Evolutionary conservation across 2,329 filamentous ascomycete species (phyloP).

Genomic region (Alternaria incomplexa): DNA sequence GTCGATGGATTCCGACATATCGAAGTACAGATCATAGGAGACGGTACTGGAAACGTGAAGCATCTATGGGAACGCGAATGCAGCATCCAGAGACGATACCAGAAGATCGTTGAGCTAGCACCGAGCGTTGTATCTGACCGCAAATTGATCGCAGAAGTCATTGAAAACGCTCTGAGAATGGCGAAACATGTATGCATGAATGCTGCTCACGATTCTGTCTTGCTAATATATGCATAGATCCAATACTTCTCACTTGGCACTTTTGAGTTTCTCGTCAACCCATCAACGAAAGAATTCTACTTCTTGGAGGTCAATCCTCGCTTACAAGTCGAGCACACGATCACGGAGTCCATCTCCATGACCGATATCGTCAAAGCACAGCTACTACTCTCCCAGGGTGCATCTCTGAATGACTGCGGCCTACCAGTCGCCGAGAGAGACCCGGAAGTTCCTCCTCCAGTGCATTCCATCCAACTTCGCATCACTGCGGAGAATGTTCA

Average conservation of each 20-base stretch:
- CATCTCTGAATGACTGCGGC: slow-evolving; percentile 47
- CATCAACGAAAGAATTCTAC: slow-evolving; percentile 57
- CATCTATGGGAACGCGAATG: slow-evolving; percentile 68
- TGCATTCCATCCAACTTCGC: slow-evolving; percentile 62
- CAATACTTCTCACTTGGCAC: slow-evolving; percentile 66
- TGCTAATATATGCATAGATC: slow-evolving; percentile 44
- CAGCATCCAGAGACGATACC: slow-evolving; percentile 65
- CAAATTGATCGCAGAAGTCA: slow-evolving; percentile 55
- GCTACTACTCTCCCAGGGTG: slow-evolving; percentile 61
- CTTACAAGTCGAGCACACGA: slow-evolving; percentile 67
- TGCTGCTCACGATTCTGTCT: background rate
- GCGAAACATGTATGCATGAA: slow-evolving; percentile 50
- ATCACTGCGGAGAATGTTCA: slow-evolving; percentile 64
- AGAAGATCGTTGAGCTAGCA: slow-evolving; percentile 67
- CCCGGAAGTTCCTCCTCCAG: slow-evolving; percentile 46
- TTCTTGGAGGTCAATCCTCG: slow-evolving; percentile 68
- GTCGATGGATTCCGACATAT: slow-evolving; percentile 66
- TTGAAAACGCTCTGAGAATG: slow-evolving; percentile 61
- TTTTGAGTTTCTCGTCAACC: slow-evolving; percentile 68
- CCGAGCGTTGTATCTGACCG: slow-evolving; percentile 60
- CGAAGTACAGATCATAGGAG: slow-evolving; percentile 66
- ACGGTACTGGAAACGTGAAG: slow-evolving; percentile 58
- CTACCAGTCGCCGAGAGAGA: slow-evolving; percentile 32
- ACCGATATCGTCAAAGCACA: slow-evolving; percentile 64
- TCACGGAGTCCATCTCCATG: slow-evolving; percentile 62